Evolutionary conservation across 495 filamentous ascomycete genomes (phyloP), one percentile per base, ranked within the genome.

Genomic region (Talaromyces borbonicus): DNA sequence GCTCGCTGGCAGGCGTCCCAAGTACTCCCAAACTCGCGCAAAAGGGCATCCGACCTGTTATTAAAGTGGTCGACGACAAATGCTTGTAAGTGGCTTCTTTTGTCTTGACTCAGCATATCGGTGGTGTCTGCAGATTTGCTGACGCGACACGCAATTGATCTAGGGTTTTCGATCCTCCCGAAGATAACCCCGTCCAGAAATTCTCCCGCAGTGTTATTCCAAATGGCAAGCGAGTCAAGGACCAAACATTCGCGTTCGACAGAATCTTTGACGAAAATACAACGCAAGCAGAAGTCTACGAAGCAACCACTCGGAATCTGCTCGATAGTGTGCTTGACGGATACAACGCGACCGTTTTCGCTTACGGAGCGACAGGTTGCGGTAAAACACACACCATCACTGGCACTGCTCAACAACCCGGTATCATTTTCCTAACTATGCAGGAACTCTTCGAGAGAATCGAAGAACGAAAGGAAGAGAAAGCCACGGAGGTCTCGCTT

Each of bases 351-450:
- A 99, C 92, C 0, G 92, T 99, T 0, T 99, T 97, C 62, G 92
- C 92, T 22, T 99, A 99, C 64, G 92, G 92, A 52, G 92, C 92
- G 15, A 99, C 92, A 2, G 92, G 92, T 27, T 98, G 92, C 61
- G 92, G 92, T 60, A 98, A 97, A 66, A 98, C 92, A 14, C 92
- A 98, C 63, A 98, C 92, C 11, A 98, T 98, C 60, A 86, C 83
- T n/a, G 90, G 92, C 43, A 97, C 90, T 0, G 70, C 85, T 0
- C 87, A 95, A 60, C 83, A 92, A 59, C 92, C 92, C 3, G 92
- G 92, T 33, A 96, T 99, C 47, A 99, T 99, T 58, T 99, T 97
- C 64, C 65, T 99, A 43, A 97, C 92, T 0, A 97, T 96, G 87
- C 90, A 96, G 59, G 92, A 99, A 60, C 71, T 99, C 2, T 99